Base-by-base conservation (phyloP, 1,284 basidiomycete species). In the Prillingera fragicola region DNA sequence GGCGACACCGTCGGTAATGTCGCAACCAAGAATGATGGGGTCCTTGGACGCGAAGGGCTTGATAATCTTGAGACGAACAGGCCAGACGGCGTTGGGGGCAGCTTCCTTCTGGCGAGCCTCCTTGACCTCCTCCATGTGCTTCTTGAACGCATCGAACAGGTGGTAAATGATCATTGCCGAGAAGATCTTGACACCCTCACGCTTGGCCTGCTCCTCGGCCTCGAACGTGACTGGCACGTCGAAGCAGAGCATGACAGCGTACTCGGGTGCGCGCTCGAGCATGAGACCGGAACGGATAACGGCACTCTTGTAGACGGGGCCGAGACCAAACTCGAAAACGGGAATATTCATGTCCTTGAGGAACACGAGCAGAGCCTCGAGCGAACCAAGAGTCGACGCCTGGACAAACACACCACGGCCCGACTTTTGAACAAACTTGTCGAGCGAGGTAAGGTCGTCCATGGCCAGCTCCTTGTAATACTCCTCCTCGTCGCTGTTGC, bases 401-500 rank as follows among this genome's bases (percentile, higher is more conserved):
- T 98, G 95, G 23, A 99, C 95, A 62, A 87, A 97, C 50, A 98
- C 95, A 62, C 95, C 95, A 26, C 84, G 83, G 26, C 92, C 95
- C 6, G 85, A 85, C 70, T 91, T 95, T 74, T 96, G 90, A 65
- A 97, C 86, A 54, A 83, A 94, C 63, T 87, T 85, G 52, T 91
- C 77, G 41, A 99, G 75, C 15, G 84, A 83, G 15, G 90, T 92
- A 33, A 99, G 77, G 68, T 98, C 95, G 28, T 87, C 85, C 92
- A 97, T 97, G 60, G 96, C 83, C 71, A 96, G 89, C 48, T 96
- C 91, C 69, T 83, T 85, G 43, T 96, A 74, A 36, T 91, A 87
- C 47, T 96, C 94, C 66, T 96, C 94, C 57, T 97, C 91, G 59
- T 97, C 92, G 61, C 96, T 90, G 42, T 89, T 87, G 13, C 89